Evolutionary conservation across 2,329 filamentous ascomycete genomes (phyloP), one percentile per base, ranked within the genome.

Genomic region (Aureobasidium melanogenum): DNA sequence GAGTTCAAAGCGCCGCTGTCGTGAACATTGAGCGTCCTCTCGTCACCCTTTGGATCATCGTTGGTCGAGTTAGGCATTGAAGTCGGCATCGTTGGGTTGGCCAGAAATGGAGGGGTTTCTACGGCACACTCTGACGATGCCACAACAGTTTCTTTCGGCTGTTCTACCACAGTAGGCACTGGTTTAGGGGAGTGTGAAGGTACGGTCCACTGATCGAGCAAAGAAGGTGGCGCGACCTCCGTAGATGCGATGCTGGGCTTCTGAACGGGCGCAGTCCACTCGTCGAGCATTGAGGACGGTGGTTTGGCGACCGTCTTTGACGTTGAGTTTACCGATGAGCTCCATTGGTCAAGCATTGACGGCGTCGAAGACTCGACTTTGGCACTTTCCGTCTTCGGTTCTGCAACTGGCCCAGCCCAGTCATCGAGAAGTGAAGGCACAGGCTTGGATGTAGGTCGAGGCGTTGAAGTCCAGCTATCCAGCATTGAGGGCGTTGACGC

Each of bases 401-500:
- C 44, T 12, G 52, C 5, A 22, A 5, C n/a, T 17, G 52, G 52
- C 8, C 19, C 12, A 24, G 38, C 14, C 52, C 52, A 56, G 5
- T 44, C 52, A 32, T 56, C 52, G 9, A 56, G 52, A 6, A 56
- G 22, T 3, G 44, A 50, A 0, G 44, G 24, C 4, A 24, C 34
- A 22, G 36, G 22, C 9, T 43, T 60, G 15, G 34, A 7, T n/a
- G 26, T 19, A 7, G 26, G 34, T 12, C 39, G 39, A 2, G 36
- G 17, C 48, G 24, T 44, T 32, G 39, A 2, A 9, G 57, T 58
- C 41, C 67, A 69, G 12, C 63, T 65, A 51, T 71, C 69, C 8
- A 70, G 63, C 63, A 66, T 64, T 3, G 64, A 64, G 10, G 34
- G 58, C 2, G 50, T 22, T 60, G 46, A 24, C 52, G 54, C n/a